These are phyloP conservation scores for Prunus salicina DNA, from an alignment of 306 rosid species.

Conservation along the genomic window DNA sequence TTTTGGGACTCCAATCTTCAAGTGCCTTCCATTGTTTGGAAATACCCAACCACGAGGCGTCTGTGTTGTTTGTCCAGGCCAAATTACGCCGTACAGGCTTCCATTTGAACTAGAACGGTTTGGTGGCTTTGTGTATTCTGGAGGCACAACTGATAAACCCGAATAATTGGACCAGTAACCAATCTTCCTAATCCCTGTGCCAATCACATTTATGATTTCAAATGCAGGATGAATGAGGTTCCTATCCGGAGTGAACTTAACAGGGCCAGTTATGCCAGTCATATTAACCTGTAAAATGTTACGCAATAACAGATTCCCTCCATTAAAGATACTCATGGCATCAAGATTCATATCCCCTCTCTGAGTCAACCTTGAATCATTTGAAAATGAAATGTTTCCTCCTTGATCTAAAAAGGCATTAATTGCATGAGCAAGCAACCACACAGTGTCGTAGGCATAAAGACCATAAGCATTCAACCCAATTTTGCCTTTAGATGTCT, in stretches of 20 bases:
- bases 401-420: constrained; percentile 75
- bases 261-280: constrained; percentile 69
- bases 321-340: constrained; percentile 66
- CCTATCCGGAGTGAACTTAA: constrained; percentile 53
- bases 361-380: constrained; percentile 48
- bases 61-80: constrained; percentile 76
- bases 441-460: constrained; percentile 86
- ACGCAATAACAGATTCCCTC: constrained; percentile 48
- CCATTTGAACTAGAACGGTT: constrained; percentile 44
- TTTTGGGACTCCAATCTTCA: constrained; percentile 75
- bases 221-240: constrained; percentile 70
- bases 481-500: constrained; percentile 21
- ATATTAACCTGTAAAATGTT: constrained; percentile 59
- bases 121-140: constrained; percentile 57
- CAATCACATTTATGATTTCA: constrained; percentile 78
- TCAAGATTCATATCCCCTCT: constrained; percentile 55
- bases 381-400: constrained; percentile 59
- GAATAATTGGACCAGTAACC: constrained; percentile 96
- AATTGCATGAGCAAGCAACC: constrained; percentile 77
- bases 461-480: constrained; percentile 58
- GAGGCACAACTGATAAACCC: constrained; percentile 60
- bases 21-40: constrained; percentile 75
- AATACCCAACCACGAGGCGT: constrained; percentile 98
- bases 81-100: constrained; percentile 46
- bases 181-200: constrained; percentile 57